Percentiles rank a stretch among this genome's conserved stretches.
phyloP scores from a whole-genome alignment of 306 rosid species.

The Boehmeria nivea region DNA sequence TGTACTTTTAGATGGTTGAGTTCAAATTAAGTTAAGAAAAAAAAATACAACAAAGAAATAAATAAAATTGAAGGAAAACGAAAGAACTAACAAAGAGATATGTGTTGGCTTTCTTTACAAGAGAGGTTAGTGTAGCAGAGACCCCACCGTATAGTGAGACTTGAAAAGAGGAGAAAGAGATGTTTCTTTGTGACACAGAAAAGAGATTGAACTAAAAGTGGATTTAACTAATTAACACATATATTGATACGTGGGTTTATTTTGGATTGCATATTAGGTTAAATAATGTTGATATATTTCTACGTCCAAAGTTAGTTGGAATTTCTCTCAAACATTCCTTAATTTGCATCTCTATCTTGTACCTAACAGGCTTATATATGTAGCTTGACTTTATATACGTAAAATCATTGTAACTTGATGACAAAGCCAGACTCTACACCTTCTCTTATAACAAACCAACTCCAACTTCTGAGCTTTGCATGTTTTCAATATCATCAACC shows the following conservation, averaged over 20 bases:
- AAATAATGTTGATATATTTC: constrained; percentile 8
- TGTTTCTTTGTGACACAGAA: not conserved
- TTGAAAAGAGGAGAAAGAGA: constrained; percentile 19
- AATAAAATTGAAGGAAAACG: constrained; percentile 11
- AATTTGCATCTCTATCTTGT: constrained; percentile 14
- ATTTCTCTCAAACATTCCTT: constrained; percentile 9
- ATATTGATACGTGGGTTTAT: constrained; percentile 5
- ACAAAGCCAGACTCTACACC: constrained; percentile 31
- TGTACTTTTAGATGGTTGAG: constrained; percentile 59
- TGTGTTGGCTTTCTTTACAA: constrained; percentile 45
- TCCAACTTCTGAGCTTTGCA: constrained; percentile 27
- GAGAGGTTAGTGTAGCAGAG: constrained; percentile 57
- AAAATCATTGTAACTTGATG: constrained; percentile 41
- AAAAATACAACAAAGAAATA: constrained; percentile 20
- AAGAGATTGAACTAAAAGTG: constrained; percentile 7
- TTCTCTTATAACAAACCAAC: constrained; percentile 31
- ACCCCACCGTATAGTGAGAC: constrained; percentile 12
- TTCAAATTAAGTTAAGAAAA: constrained; percentile 52
- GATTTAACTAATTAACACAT: constrained; percentile 19
- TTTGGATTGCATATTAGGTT: constrained; percentile 10
- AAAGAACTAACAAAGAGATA: constrained; percentile 8
- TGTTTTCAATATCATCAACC: constrained; percentile 7
- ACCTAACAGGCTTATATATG: constrained; percentile 56
- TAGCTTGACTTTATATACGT: constrained; percentile 43
- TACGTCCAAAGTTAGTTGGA: constrained; percentile 25